Evolutionary conservation across 1,284 basidiomycete genomes (phyloP).

Genomic region (Phlebopus sp.): DNA sequence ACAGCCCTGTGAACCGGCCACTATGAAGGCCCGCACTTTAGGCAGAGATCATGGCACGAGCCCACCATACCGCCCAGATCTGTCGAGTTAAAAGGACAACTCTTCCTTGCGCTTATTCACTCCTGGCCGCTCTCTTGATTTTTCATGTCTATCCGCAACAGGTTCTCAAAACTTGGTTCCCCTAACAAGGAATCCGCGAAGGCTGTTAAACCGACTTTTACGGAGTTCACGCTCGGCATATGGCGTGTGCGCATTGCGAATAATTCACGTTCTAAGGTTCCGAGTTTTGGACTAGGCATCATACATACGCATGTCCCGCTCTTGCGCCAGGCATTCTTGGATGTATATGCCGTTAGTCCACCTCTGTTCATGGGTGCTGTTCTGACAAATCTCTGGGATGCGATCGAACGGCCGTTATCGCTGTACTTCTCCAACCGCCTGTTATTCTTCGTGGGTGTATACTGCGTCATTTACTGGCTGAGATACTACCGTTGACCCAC

Average conservation of each 20-base stretch:
- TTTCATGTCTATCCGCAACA: not conserved
- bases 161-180: not conserved
- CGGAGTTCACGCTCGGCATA: constrained; percentile 22
- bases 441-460: constrained; percentile 18
- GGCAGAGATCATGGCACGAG: too few relatives aligned
- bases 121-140: too few relatives aligned
- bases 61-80: too few relatives aligned
- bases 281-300: constrained; percentile 11
- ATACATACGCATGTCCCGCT: constrained; percentile 5
- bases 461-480: not conserved
- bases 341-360: constrained; percentile 22
- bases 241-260: constrained; percentile 24
- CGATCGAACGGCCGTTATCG: constrained; percentile 17
- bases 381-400: constrained; percentile 17
- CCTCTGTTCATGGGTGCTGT: constrained; percentile 17
- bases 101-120: too few relatives aligned
- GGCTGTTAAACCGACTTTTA: constrained; percentile 6
- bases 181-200: not conserved
- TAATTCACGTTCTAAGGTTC: constrained; percentile 5
- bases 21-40: too few relatives aligned
- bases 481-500: not conserved
- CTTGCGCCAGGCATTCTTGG: constrained; percentile 18
- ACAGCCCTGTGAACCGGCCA: too few relatives aligned
- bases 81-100: too few relatives aligned
- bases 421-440: constrained; percentile 23